These are phyloP conservation scores for Dipsacomyces acuminosporus DNA, from an alignment of 371 early-diverging fungal genomes.

Conservation along the genomic window DNA sequence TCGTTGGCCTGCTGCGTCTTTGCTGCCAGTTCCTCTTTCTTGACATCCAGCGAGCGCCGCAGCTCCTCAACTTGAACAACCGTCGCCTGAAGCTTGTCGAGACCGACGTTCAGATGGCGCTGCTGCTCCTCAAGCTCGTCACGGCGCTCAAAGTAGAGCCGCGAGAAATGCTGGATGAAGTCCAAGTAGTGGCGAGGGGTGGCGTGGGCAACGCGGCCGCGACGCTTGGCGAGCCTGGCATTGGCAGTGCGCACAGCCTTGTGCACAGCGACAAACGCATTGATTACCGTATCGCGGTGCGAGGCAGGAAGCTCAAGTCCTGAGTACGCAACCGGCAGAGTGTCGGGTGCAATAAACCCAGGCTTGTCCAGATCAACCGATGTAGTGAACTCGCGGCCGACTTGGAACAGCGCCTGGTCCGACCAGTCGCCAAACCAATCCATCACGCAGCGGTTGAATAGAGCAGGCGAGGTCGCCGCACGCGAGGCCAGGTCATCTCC, in stretches of 20 bases:
- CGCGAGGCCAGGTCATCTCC: constrained; percentile 88
- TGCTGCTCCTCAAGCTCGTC: constrained; percentile 97
- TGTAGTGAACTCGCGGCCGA: constrained; percentile 91
- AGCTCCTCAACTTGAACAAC: constrained; percentile 95
- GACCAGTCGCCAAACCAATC: constrained; percentile 99
- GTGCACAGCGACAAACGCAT: constrained; percentile 91
- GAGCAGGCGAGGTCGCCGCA: constrained; percentile 96
- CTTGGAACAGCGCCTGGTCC: constrained; percentile 96
- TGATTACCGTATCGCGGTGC: constrained; percentile 82
- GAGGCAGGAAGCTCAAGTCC: constrained; percentile 67
- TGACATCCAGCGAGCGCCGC: constrained; percentile 80
- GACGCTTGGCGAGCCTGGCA: constrained; percentile 73
- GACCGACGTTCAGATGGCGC: constrained; percentile 94
- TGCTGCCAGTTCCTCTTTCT: constrained; percentile 80
- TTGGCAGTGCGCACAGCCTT: constrained; percentile 84
- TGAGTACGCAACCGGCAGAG: constrained; percentile 76
- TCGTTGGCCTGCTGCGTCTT: constrained; percentile 91
- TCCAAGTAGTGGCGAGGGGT: constrained; percentile 98
- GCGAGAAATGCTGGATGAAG: constrained; percentile 90
- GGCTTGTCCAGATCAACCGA: constrained; percentile 82
- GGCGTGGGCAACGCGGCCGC: constrained; percentile 76
- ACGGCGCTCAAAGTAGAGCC: constrained; percentile 86
- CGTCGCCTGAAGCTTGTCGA: constrained; percentile 93
- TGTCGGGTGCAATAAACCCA: constrained; percentile 62
- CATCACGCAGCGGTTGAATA: constrained; percentile 99